phyloP scores from a whole-genome alignment of 495 filamentous ascomycete species.

The Penicillium lividum region DNA sequence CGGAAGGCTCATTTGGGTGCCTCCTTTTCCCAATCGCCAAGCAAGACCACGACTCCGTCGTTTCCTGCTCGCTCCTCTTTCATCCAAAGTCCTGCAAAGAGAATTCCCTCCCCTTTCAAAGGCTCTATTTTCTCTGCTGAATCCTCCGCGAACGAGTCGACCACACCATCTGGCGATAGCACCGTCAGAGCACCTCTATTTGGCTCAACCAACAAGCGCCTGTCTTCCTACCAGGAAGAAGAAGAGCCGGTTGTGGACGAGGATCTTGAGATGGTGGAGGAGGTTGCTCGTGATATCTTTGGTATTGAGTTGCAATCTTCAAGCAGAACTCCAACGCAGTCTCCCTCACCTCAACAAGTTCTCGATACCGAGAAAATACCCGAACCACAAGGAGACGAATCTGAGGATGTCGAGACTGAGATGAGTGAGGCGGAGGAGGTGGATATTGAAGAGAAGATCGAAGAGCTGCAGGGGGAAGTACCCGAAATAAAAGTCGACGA shows the following conservation, averaged over 20 bases:
- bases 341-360: constrained; percentile 8
- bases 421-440: not conserved
- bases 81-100: constrained; percentile 48
- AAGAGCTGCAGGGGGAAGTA: constrained; percentile 12
- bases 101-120: constrained; percentile 42
- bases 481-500: constrained; percentile 5
- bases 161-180: not conserved
- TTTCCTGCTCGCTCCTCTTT: constrained; percentile 37
- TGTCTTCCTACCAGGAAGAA: constrained; percentile 1
- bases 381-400: not conserved
- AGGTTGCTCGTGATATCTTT: constrained; percentile 32
- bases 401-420: not conserved
- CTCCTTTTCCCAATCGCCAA: constrained; percentile 32
- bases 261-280: constrained; percentile 28
- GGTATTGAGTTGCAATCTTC: constrained; percentile 25
- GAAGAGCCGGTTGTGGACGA: constrained; percentile 7
- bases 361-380: not conserved
- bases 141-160: constrained; percentile 5
- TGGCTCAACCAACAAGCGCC: not conserved
- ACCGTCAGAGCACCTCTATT: not conserved
- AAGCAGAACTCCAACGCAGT: constrained; percentile 8
- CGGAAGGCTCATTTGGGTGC: constrained; percentile 43
- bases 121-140: constrained; percentile 25
- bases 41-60: constrained; percentile 33
- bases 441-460: constrained; percentile 14